A percentile compares a stretch with the other conserved stretches of the same genome.
phyloP scores from a whole-genome alignment of 768 basidiomycete genomes.

The Tubosaeta sp. region DNA sequence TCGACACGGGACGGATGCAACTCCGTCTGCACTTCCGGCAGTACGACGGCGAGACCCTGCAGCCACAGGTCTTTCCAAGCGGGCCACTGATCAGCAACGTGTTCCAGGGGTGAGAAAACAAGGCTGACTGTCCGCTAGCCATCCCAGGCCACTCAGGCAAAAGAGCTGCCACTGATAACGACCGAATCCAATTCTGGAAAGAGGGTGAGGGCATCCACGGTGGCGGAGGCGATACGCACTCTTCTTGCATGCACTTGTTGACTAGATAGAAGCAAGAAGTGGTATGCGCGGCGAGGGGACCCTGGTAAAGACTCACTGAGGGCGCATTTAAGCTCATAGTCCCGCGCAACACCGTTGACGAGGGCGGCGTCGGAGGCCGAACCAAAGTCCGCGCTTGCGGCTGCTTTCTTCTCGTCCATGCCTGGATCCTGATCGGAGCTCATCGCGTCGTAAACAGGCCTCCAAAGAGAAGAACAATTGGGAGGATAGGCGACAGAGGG shows the following conservation, averaged over 20 bases:
- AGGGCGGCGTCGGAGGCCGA: conserved; percentile 1
- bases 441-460: conserved; percentile 4
- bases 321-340: conserved; percentile 33
- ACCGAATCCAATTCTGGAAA: conserved; percentile 44
- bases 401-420: conserved; percentile 15
- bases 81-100: conserved; percentile 11
- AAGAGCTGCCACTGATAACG: conserved; percentile 48
- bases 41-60: conserved; percentile 44
- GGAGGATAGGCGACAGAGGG: background rate
- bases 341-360: conserved; percentile 25
- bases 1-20: conserved; percentile 40
- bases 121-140: conserved; percentile 45
- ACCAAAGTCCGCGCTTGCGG: conserved; percentile 11
- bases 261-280: conserved; percentile 25
- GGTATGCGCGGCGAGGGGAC: too few relatives aligned
- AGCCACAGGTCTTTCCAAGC: conserved; percentile 33
- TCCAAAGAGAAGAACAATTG: background rate
- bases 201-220: background rate
- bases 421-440: background rate
- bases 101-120: conserved; percentile 15
- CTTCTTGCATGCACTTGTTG: conserved; percentile 44
- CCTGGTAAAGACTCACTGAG: conserved; percentile 26
- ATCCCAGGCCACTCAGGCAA: conserved; percentile 43
- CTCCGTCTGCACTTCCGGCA: conserved; percentile 41
- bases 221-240: conserved; percentile 28